Conservation (phyloP, 331 rosid species). For the Malus hybrid region DNA sequence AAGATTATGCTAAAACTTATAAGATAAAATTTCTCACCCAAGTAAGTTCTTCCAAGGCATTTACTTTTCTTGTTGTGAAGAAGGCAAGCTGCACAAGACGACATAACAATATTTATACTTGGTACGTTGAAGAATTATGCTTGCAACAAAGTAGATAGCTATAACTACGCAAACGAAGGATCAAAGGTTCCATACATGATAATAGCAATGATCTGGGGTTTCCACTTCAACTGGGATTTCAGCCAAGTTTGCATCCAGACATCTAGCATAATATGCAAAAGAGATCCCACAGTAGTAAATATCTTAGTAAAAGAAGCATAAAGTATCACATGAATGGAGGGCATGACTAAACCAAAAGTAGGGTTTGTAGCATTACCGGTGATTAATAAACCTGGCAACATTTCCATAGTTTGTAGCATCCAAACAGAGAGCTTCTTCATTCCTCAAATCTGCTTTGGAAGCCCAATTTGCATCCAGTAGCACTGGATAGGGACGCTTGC, state of each 20-base stretch:
- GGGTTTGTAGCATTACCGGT: slow-evolving; percentile 70
- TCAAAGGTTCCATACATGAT: slow-evolving; percentile 53
- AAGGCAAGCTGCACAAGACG: slow-evolving; percentile 66
- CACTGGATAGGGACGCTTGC: slow-evolving; percentile 27
- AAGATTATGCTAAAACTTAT: too few species aligned
- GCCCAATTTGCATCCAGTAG: slow-evolving; percentile 72
- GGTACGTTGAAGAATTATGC: slow-evolving; percentile 1
- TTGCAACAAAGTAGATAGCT: slow-evolving; percentile 2
- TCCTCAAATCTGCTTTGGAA: slow-evolving; percentile 30
- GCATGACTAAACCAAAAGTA: neutral
- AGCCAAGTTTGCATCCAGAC: slow-evolving; percentile 85
- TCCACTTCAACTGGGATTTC: slow-evolving; percentile 83
- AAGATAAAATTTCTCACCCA: slow-evolving; percentile 60
- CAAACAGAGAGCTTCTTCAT: slow-evolving; percentile 64
- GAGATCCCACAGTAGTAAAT: neutral
- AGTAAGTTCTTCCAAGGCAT: slow-evolving; percentile 83
- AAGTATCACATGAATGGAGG: neutral
- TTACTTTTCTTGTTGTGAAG: slow-evolving; percentile 73
- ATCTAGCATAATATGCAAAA: slow-evolving; percentile 39
- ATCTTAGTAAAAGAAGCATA: neutral
- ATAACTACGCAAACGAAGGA: neutral
- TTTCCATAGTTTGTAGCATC: slow-evolving; percentile 76
- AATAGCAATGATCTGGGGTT: slow-evolving; percentile 59
- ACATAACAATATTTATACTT: slow-evolving; percentile 7
- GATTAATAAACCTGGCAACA: slow-evolving; percentile 80